Conservation (phyloP, 2,329 filamentous ascomycete genomes). For the Paraphaeosphaeria sporulosa region DNA sequence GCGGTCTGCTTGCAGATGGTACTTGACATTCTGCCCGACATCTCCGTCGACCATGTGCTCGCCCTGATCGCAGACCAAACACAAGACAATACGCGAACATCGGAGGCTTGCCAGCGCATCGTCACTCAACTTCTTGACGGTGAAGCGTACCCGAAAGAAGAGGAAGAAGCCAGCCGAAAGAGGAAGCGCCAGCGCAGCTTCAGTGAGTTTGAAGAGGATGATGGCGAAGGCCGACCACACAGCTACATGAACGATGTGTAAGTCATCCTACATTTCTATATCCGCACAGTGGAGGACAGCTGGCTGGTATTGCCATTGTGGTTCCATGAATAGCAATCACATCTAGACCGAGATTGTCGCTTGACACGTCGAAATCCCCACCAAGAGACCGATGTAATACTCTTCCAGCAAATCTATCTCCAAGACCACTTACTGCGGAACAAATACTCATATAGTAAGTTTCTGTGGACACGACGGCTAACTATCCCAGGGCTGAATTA, state of each 20-base stretch:
- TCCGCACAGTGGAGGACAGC: neutral
- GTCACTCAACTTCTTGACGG: conserved; percentile 40
- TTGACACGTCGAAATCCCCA: neutral
- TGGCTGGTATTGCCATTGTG: neutral
- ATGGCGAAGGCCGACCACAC: conserved; percentile 17
- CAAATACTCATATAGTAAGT: no score
- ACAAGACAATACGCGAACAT: conserved; percentile 31
- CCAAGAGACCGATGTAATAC: neutral
- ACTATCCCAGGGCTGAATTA: conserved; percentile 32
- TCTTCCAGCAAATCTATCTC: no score
- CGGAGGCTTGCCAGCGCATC: conserved; percentile 34
- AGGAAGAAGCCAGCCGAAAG: conserved; percentile 38
- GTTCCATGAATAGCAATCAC: neutral
- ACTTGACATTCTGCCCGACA: conserved; percentile 44
- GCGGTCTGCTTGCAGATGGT: conserved; percentile 40
- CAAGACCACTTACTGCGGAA: no score
- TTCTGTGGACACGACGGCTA: neutral
- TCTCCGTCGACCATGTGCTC: conserved; percentile 42
- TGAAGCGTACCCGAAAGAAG: conserved; percentile 45
- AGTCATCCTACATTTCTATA: conserved; percentile 24
- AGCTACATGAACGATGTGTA: conserved; percentile 38
- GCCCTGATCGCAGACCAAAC: conserved; percentile 32
- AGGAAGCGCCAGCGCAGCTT: conserved; percentile 37
- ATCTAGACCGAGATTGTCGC: neutral
- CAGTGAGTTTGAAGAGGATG: conserved; percentile 33